phyloP scores from a whole-genome alignment of 331 rosid genomes.

The Saraca asoca region DNA sequence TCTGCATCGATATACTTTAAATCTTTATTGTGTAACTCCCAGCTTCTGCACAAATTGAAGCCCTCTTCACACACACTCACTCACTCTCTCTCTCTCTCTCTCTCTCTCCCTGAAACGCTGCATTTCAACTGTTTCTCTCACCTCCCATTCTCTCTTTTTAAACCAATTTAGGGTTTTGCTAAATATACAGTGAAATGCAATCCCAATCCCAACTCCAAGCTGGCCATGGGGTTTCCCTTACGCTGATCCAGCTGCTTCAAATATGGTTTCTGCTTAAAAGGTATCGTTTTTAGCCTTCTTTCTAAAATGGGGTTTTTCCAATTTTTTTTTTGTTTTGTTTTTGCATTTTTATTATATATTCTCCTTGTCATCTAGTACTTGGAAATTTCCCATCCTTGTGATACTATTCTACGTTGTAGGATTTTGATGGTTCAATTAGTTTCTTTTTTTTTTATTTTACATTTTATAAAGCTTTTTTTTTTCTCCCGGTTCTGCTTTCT shows the following conservation, averaged over 20 bases:
- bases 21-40: background rate
- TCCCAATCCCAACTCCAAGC: slow-evolving; percentile 12
- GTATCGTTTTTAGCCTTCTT: slow-evolving; percentile 22
- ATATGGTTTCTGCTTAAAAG: slow-evolving; percentile 37
- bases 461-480: slow-evolving; percentile 3
- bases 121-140: background rate
- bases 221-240: slow-evolving; percentile 34
- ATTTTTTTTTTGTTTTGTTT: background rate
- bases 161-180: slow-evolving; percentile 13
- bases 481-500: slow-evolving; percentile 21
- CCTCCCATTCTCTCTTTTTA: background rate
- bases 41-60: slow-evolving; percentile 10
- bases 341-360: background rate
- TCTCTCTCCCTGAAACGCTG: background rate
- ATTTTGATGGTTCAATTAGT: slow-evolving; percentile 22
- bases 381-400: slow-evolving; percentile 18
- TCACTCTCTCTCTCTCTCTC: background rate
- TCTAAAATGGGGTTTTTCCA: too few species aligned
- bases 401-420: slow-evolving; percentile 10
- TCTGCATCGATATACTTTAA: background rate
- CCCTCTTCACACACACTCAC: background rate
- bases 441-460: background rate
- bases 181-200: slow-evolving; percentile 10
- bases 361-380: slow-evolving; percentile 8
- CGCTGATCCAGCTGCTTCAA: slow-evolving; percentile 27